Evolutionary conservation across 495 filamentous ascomycete species (phyloP), one percentile per base, ranked within the genome.

Genomic region (Aspergillus mulundensis): DNA sequence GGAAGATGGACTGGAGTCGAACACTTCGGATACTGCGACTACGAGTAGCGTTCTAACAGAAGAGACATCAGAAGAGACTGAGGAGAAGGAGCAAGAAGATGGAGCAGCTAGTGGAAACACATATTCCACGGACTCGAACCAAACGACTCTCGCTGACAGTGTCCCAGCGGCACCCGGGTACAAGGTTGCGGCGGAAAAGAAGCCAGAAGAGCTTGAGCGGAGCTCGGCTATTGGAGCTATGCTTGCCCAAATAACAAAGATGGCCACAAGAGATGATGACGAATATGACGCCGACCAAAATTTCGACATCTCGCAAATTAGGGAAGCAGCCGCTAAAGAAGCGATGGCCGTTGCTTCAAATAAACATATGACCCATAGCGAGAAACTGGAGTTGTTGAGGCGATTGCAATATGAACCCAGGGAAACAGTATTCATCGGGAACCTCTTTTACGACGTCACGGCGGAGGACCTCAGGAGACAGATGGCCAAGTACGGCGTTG

Each of bases 371-470:
- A 21, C 38, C 15, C 32, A 20, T 11, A n/a, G 14, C 14, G 36
- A 42, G 23, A 56, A 50, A 38, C 5, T 18, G 2, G 25, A 34
- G 0, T 10, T 50, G 5, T 1, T 57, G 10, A 32, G 15, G 45
- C 19, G 16, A 18, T 39, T 28, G 21, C 44, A 36, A 12, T 44
- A 15, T 46, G 47, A 57, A 2, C 70, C 67, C 15, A 69, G 73
- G 30, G 64, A 73, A 48, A 81, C 74, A 7, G 54, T 95, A 45
- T 97, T 90, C 63, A 63, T 97, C 59, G 88, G 88, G 34, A 98
- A 98, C 74, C 68, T 98, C 19, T 85, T 87, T 64, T 98, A 88
- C 65, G 91, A 95, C 70, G 79, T 89, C 18, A 88, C 84, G 15
- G 84, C 84, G 3, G 77, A 84, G 18, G 87, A 94, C 69, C 66